Percentiles rank a stretch among this genome's conserved stretches.
phyloP scores from a whole-genome alignment of 371 early-diverging fungal species.

The Scutellospora calospora region DNA sequence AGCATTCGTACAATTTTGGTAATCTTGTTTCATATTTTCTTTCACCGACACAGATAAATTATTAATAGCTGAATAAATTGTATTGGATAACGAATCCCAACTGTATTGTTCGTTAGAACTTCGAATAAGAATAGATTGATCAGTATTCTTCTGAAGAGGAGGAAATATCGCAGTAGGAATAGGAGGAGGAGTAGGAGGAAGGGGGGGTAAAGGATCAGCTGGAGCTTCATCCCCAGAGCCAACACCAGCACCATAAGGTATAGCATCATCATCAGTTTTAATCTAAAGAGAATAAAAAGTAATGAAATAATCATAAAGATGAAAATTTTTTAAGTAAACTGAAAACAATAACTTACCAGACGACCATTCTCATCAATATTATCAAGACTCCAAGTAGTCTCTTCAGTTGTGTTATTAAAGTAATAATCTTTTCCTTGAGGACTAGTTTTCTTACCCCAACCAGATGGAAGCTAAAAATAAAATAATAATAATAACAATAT shows the following conservation, averaged over 20 bases:
- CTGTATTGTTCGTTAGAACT: constrained; percentile 51
- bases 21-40: constrained; percentile 64
- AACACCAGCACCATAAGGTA: neutral
- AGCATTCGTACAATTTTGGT: constrained; percentile 59
- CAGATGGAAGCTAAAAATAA: constrained; percentile 57
- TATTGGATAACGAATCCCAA: constrained; percentile 74
- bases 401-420: constrained; percentile 76
- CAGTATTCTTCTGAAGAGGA: neutral
- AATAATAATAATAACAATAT: neutral
- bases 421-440: constrained; percentile 74
- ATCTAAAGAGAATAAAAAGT: neutral
- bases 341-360: constrained; percentile 28
- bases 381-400: constrained; percentile 70
- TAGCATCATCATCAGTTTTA: neutral
- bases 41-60: constrained; percentile 72
- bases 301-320: neutral
- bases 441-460: constrained; percentile 66
- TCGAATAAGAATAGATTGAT: neutral
- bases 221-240: constrained; percentile 2
- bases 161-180: neutral
- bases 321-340: neutral
- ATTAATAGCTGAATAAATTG: constrained; percentile 72
- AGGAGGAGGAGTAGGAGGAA: neutral
- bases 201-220: neutral
- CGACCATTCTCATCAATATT: constrained; percentile 49